Conservation (phyloP, 2,329 filamentous ascomycete species). For the Aspergillus spinulosporus region DNA sequence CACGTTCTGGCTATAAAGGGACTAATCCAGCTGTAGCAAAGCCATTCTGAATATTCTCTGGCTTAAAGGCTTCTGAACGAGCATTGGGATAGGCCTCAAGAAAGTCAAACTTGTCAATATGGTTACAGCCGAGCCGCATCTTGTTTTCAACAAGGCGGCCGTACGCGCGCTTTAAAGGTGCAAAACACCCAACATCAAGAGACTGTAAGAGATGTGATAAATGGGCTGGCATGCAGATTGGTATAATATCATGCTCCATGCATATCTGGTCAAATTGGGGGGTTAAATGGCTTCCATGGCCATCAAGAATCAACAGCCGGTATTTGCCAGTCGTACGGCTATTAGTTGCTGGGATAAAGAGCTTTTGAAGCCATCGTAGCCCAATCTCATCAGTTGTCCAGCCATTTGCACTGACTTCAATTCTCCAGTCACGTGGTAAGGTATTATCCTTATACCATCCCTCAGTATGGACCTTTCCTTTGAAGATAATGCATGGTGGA, state of each 20-base stretch:
- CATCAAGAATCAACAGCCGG: neutral
- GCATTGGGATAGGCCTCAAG: conserved; percentile 1
- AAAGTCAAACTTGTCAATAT: conserved; percentile 17
- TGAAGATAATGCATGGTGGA: neutral
- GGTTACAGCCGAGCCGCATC: neutral
- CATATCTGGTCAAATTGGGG: neutral
- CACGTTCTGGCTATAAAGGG: conserved; percentile 4
- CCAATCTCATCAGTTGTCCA: neutral
- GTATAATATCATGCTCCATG: conserved; percentile 4
- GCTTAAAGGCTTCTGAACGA: neutral
- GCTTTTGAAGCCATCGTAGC: neutral
- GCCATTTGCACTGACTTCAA: neutral
- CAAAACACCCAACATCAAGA: conserved; percentile 19
- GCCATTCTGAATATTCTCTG: conserved; percentile 8
- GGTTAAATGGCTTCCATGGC: conserved; percentile 3
- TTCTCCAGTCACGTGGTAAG: neutral
- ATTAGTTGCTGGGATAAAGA: conserved; percentile 2
- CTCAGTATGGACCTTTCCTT: neutral
- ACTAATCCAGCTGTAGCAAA: conserved; percentile 8
- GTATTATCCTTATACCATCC: neutral
- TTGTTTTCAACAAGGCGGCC: neutral
- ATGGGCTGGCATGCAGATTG: neutral
- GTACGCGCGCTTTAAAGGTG: conserved; percentile 9
- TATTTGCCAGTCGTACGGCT: neutral
- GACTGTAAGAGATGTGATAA: conserved; percentile 4